These are phyloP conservation scores for Epichloe festucae DNA, from an alignment of 2,329 filamentous ascomycete genomes.

Conservation along the genomic window DNA sequence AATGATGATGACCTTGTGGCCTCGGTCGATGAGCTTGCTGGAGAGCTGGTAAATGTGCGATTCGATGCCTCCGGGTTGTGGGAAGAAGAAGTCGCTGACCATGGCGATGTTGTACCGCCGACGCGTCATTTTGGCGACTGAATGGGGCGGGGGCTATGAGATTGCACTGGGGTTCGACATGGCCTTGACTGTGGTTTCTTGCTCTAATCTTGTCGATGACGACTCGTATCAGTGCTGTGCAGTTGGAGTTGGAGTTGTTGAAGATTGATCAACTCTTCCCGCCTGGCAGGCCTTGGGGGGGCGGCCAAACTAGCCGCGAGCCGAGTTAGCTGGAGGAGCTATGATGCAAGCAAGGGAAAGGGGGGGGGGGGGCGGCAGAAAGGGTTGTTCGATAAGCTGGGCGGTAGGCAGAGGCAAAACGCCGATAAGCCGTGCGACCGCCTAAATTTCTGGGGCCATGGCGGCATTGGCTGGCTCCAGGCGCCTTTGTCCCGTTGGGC, in stretches of 20 bases:
- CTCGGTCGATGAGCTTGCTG: slow-evolving; percentile 89
- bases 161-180: slow-evolving; percentile 1
- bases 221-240: background rate
- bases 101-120: slow-evolving; percentile 63
- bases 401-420: slow-evolving; percentile 26
- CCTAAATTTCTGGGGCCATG: slow-evolving; percentile 22
- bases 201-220: background rate
- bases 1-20: slow-evolving; percentile 95
- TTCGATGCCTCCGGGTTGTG: slow-evolving; percentile 90
- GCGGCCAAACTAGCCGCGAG: background rate
- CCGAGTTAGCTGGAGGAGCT: no score
- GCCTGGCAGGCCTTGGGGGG: no score
- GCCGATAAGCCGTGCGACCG: slow-evolving; percentile 18
- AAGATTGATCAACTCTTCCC: no score
- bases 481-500: no score
- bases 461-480: slow-evolving; percentile 8
- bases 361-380: no score
- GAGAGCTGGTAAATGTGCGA: slow-evolving; percentile 98
- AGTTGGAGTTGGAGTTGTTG: background rate
- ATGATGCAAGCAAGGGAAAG: background rate
- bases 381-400: slow-evolving; percentile 15
- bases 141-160: slow-evolving; percentile 4
- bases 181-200: background rate
- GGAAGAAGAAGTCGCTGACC: slow-evolving; percentile 99
- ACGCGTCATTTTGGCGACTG: slow-evolving; percentile 31